Percentiles rank a stretch among this genome's conserved stretches.
Evolutionary conservation across 2,329 filamentous ascomycete genomes (phyloP).

Genomic region (Penicillium sp.): DNA sequence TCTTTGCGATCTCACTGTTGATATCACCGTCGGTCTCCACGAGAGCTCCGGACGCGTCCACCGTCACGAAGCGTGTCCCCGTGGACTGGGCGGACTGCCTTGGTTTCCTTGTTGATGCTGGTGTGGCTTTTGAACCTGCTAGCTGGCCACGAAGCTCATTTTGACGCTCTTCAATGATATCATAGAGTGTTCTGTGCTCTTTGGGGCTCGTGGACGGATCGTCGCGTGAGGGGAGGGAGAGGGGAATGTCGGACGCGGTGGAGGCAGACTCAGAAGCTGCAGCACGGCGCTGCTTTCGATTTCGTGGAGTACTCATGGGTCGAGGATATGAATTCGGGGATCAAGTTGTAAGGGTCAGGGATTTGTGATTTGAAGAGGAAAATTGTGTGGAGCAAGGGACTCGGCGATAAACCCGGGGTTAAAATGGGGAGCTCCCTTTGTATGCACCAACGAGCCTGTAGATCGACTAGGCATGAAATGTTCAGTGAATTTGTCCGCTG

Average conservation of each 20-base stretch:
- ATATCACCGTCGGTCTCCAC: slow-evolving; percentile 19
- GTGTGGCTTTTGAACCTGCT: slow-evolving; percentile 1
- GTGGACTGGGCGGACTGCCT: slow-evolving; percentile 8
- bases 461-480: no score
- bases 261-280: slow-evolving; percentile 22
- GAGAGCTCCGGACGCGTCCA: slow-evolving; percentile 29
- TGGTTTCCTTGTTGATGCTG: background rate
- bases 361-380: background rate
- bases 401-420: background rate
- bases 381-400: background rate
- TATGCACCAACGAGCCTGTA: background rate
- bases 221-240: slow-evolving; percentile 23
- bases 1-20: slow-evolving; percentile 12
- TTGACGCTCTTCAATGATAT: slow-evolving; percentile 48
- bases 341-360: background rate
- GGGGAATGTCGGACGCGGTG: slow-evolving; percentile 15
- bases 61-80: slow-evolving; percentile 36
- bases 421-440: background rate
- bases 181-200: slow-evolving; percentile 41
- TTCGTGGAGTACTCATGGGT: slow-evolving; percentile 32
- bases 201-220: slow-evolving; percentile 27
- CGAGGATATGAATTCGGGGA: background rate
- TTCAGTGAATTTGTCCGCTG: background rate
- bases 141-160: slow-evolving; percentile 27
- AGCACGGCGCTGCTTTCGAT: slow-evolving; percentile 44